These are phyloP conservation scores for Pichia sp. DNA, from an alignment of 1,139 yeast genomes.

Conservation along the genomic window DNA sequence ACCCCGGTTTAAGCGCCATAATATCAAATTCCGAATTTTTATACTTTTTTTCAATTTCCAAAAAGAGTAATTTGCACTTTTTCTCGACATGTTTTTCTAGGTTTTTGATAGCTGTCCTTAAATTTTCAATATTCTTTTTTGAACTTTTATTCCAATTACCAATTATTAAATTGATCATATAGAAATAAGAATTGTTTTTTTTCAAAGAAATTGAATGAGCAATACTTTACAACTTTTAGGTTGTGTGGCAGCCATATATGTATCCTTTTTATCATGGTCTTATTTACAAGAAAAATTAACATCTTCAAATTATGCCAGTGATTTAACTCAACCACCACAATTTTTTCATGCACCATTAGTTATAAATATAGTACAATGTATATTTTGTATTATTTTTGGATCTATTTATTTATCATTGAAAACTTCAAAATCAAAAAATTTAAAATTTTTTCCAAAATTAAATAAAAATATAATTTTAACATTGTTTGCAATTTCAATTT, in stretches of 20 bases:
- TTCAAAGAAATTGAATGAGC: neutral
- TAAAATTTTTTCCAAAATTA: slow-evolving; percentile 33
- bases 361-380: slow-evolving; percentile 67
- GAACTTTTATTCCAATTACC: too few relatives aligned
- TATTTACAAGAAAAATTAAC: slow-evolving; percentile 83
- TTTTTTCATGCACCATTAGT: slow-evolving; percentile 68
- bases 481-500: slow-evolving; percentile 57
- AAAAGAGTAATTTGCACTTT: too few relatives aligned
- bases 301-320: slow-evolving; percentile 66
- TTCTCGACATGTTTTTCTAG: too few relatives aligned
- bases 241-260: slow-evolving; percentile 72
- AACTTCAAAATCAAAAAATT: slow-evolving; percentile 28
- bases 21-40: too few relatives aligned
- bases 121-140: too few relatives aligned
- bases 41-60: too few relatives aligned
- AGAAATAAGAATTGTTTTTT: neutral
- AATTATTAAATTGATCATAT: too few relatives aligned
- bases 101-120: too few relatives aligned
- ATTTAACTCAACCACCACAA: slow-evolving; percentile 25
- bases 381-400: slow-evolving; percentile 68
- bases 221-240: slow-evolving; percentile 23
- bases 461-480: neutral
- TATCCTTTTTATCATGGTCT: slow-evolving; percentile 87
- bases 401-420: slow-evolving; percentile 43
- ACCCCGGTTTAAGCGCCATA: too few relatives aligned